These are phyloP conservation scores for Silene uniflora DNA, from an alignment of 148 eudicot genomes.

Conservation along the genomic window DNA sequence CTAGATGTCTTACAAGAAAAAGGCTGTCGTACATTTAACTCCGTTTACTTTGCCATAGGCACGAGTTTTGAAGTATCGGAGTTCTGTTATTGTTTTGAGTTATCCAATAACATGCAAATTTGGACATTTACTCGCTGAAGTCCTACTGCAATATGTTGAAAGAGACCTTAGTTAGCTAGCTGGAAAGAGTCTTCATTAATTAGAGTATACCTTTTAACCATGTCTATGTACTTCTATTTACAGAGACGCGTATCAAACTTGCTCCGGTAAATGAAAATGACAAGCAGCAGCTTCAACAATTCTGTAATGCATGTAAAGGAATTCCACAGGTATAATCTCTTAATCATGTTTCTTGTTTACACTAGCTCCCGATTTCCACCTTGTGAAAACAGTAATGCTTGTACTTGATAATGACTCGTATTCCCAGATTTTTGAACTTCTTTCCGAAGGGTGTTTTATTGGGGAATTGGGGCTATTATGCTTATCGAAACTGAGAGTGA, in stretches of 20 bases:
- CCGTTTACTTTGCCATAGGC: background rate
- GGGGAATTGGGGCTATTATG: too few relatives aligned
- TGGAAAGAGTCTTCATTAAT: too few relatives aligned
- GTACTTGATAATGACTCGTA: background rate
- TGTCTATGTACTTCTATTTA: constrained; percentile 12
- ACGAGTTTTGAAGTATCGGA: background rate
- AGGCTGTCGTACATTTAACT: background rate
- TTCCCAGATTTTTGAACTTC: background rate
- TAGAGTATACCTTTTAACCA: too few relatives aligned
- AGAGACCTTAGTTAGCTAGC: too few relatives aligned
- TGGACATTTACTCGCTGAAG: constrained; percentile 15
- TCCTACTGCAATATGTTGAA: too few relatives aligned
- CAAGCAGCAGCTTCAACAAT: constrained; percentile 62
- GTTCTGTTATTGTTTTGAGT: background rate
- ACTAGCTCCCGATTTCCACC: too few relatives aligned
- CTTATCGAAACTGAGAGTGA: too few relatives aligned
- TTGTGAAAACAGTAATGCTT: background rate
- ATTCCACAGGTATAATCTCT: constrained; percentile 75
- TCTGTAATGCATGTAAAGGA: constrained; percentile 96
- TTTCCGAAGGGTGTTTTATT: too few relatives aligned
- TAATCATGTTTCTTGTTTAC: background rate
- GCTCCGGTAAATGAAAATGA: constrained; percentile 52
- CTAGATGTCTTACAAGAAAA: background rate
- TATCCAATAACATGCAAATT: background rate
- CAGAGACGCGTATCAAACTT: constrained; percentile 76